Percentiles rank a stretch among this genome's conserved stretches.
These are phyloP conservation scores for Rhodotorula sp. DNA, from an alignment of 1,284 basidiomycete genomes.

Conservation along the genomic window DNA sequence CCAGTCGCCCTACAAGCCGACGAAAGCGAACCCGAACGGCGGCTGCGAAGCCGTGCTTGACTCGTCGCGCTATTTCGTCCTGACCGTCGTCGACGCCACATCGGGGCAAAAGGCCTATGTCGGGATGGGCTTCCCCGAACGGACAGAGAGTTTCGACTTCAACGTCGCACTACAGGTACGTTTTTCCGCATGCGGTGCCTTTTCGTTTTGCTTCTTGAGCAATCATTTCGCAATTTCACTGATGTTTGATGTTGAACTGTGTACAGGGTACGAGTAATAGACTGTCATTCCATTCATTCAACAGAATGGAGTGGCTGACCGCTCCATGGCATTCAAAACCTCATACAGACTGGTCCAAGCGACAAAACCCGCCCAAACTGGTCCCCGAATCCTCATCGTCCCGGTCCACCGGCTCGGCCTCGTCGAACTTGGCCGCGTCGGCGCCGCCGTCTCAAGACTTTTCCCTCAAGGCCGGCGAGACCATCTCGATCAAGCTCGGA, in stretches of 20 bases:
- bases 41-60: constrained; percentile 93
- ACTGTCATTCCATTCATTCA: no score
- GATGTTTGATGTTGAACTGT: no score
- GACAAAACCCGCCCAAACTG: constrained; percentile 48
- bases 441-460: constrained; percentile 82
- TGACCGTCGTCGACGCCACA: constrained; percentile 41
- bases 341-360: constrained; percentile 47
- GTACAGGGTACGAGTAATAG: no score
- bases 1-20: constrained; percentile 77
- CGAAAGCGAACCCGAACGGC: constrained; percentile 56
- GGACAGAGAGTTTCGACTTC: constrained; percentile 90
- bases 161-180: constrained; percentile 92
- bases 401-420: constrained; percentile 41
- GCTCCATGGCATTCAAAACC: not conserved
- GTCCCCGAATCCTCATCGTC: constrained; percentile 28
- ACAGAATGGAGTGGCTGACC: not conserved
- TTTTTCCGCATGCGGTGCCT: constrained; percentile 40
- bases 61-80: constrained; percentile 73
- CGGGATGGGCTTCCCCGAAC: constrained; percentile 84
- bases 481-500: constrained; percentile 86
- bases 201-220: no score
- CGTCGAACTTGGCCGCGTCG: constrained; percentile 52
- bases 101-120: constrained; percentile 58
- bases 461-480: constrained; percentile 92
- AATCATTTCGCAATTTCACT: no score